A percentile compares a stretch with the other conserved stretches of the same genome.
These are phyloP conservation scores for Lepiota brunneoincarnata DNA, from an alignment of 768 basidiomycete genomes.

Conservation along the genomic window DNA sequence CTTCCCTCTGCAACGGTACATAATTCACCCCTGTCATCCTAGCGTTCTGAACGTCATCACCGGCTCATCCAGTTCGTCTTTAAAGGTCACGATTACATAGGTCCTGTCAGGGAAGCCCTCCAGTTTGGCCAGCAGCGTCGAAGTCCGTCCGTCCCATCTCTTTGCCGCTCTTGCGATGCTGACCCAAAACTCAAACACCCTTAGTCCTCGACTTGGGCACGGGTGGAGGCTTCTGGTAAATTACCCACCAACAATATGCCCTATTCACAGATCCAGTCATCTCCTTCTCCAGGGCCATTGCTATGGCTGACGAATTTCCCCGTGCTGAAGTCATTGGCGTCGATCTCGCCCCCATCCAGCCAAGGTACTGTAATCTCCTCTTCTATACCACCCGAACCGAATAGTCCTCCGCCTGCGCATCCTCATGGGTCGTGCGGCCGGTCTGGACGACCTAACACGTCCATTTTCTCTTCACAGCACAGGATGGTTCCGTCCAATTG, in stretches of 20 bases:
- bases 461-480: conserved; percentile 11
- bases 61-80: conserved; percentile 67
- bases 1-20: conserved; percentile 4
- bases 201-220: conserved; percentile 69
- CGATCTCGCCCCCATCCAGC: conserved; percentile 73
- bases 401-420: conserved; percentile 18
- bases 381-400: conserved; percentile 14
- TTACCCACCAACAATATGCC: conserved; percentile 1
- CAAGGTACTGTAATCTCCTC: conserved; percentile 41
- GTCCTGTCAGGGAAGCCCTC: conserved; percentile 58
- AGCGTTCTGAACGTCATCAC: conserved; percentile 67
- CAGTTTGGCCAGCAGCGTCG: conserved; percentile 46
- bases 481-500: conserved; percentile 69
- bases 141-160: conserved; percentile 25
- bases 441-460: conserved; percentile 4
- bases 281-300: conserved; percentile 52
- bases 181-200: not conserved
- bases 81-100: conserved; percentile 60
- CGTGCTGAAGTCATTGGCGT: conserved; percentile 63
- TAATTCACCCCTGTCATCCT: not conserved
- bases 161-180: conserved; percentile 24
- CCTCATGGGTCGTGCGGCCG: conserved; percentile 11
- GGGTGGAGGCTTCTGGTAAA: conserved; percentile 61
- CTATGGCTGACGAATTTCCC: conserved; percentile 73
- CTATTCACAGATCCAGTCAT: conserved; percentile 4